Percentiles rank a stretch among this genome's conserved stretches.
Evolutionary conservation across 1,139 yeast species (phyloP).

Genomic region (Candida tetrigidarum): DNA sequence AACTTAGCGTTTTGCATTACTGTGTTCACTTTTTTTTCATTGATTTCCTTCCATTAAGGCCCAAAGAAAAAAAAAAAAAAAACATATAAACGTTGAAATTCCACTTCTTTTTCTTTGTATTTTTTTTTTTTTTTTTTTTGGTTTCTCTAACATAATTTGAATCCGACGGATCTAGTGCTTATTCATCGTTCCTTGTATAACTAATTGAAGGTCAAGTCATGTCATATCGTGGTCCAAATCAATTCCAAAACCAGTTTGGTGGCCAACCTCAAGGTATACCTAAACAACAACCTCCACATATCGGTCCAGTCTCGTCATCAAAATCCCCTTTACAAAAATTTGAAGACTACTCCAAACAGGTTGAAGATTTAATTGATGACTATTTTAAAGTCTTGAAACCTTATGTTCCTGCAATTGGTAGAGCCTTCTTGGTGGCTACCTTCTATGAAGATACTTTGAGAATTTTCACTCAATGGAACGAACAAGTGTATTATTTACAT

Average conservation of each 20-base stretch:
- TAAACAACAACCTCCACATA: constrained; percentile 20
- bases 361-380: constrained; percentile 52
- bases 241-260: constrained; percentile 35
- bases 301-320: constrained; percentile 30
- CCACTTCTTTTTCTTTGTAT: constrained; percentile 2
- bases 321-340: constrained; percentile 41
- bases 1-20: constrained; percentile 1
- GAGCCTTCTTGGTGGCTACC: constrained; percentile 92
- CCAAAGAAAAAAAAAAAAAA: not conserved
- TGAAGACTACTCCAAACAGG: constrained; percentile 47
- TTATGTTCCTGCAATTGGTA: constrained; percentile 82
- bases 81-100: constrained; percentile 1
- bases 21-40: constrained; percentile 7
- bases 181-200: too few species aligned
- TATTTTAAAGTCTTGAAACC: constrained; percentile 62
- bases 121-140: not conserved
- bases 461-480: constrained; percentile 87
- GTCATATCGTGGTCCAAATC: constrained; percentile 42
- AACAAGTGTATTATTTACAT: constrained; percentile 85
- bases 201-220: too few species aligned
- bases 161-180: not conserved
- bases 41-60: too few species aligned
- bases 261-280: constrained; percentile 19
- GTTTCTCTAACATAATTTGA: not conserved
- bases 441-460: constrained; percentile 90